phyloP scores from a whole-genome alignment of 352 stramenopile species.

The Plasmopara viticola region DNA sequence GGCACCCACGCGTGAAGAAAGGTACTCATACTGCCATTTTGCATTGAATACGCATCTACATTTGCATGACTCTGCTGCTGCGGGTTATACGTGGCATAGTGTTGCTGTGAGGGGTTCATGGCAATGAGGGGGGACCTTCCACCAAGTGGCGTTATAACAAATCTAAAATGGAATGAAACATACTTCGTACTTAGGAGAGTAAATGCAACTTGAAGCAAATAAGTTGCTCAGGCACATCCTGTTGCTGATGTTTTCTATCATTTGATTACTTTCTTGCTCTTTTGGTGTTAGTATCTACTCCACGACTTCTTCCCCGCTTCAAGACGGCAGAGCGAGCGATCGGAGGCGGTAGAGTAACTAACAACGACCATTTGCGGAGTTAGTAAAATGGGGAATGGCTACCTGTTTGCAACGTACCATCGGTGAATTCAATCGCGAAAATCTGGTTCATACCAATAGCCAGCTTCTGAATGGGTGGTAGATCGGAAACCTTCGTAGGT shows the following conservation, averaged over 20 bases:
- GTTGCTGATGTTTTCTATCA: not conserved
- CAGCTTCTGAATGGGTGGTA: slow-evolving; percentile 59
- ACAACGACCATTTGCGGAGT: slow-evolving; percentile 1
- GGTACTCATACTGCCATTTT: slow-evolving; percentile 20
- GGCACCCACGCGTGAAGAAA: slow-evolving; percentile 50
- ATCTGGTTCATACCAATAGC: slow-evolving; percentile 65
- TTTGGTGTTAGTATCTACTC: slow-evolving; percentile 17
- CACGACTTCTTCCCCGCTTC: slow-evolving; percentile 19
- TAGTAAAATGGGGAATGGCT: not conserved
- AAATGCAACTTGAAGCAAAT: slow-evolving; percentile 9
- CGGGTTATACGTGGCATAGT: slow-evolving; percentile 50
- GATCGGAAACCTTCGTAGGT: slow-evolving; percentile 45
- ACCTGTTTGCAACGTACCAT: slow-evolving; percentile 31
- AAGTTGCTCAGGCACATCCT: slow-evolving; percentile 11
- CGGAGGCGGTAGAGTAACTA: slow-evolving; percentile 49
- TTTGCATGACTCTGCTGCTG: slow-evolving; percentile 43
- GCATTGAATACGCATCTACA: slow-evolving; percentile 27
- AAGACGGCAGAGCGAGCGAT: slow-evolving; percentile 12
- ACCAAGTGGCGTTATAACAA: slow-evolving; percentile 8
- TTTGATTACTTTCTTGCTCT: slow-evolving; percentile 30
- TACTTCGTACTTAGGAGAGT: slow-evolving; percentile 11
- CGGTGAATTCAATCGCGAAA: slow-evolving; percentile 70
- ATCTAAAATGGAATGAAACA: slow-evolving; percentile 6
- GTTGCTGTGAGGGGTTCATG: slow-evolving; percentile 52
- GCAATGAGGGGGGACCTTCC: not conserved